Conservation (phyloP, 257 asterid genomes). For the Petunia axillaris region DNA sequence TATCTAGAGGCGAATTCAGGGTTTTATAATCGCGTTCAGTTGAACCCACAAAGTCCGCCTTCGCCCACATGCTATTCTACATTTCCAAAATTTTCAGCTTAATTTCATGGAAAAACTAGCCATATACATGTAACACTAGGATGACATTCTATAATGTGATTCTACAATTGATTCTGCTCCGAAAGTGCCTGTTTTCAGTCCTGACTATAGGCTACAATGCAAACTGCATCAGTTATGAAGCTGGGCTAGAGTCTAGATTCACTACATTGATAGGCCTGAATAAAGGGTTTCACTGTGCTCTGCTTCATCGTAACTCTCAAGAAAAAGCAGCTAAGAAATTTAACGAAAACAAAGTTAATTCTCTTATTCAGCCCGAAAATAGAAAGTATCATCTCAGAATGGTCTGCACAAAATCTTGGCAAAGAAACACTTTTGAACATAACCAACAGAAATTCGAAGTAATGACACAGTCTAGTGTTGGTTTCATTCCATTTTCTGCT, state of each 20-base stretch:
- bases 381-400: constrained; percentile 10
- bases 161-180: too few relatives aligned
- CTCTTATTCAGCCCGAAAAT: not conserved
- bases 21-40: too few relatives aligned
- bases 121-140: too few relatives aligned
- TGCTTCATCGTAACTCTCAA: not conserved
- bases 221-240: not conserved
- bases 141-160: too few relatives aligned
- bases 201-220: not conserved
- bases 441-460: not conserved
- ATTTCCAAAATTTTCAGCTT: too few relatives aligned
- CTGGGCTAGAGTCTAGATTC: not conserved
- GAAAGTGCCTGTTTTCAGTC: not conserved
- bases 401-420: not conserved
- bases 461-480: too few relatives aligned
- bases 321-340: not conserved
- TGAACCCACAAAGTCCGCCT: too few relatives aligned
- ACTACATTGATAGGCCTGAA: not conserved
- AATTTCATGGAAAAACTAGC: too few relatives aligned
- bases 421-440: constrained; percentile 24
- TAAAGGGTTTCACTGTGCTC: not conserved
- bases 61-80: too few relatives aligned
- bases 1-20: too few relatives aligned
- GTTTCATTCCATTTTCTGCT: constrained; percentile 44
- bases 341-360: not conserved